Evolutionary conservation across 2,329 filamentous ascomycete species (phyloP).

Genomic region (Epichloe uncinata): DNA sequence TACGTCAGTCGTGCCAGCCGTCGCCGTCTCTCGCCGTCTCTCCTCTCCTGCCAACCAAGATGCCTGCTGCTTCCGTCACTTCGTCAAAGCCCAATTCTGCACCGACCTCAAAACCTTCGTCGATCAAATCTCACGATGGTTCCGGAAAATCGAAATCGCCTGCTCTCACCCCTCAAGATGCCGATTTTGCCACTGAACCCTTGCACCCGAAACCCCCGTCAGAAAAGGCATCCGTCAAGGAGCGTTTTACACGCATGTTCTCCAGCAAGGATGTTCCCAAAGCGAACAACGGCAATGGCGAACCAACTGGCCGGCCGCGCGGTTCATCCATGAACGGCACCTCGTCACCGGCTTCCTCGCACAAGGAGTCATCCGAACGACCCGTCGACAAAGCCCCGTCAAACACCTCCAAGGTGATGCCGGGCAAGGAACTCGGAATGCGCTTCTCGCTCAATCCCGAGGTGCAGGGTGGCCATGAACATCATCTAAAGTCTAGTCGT

Average conservation of each 20-base stretch:
- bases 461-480: constrained; percentile 61
- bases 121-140: constrained; percentile 27
- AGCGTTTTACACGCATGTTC: constrained; percentile 52
- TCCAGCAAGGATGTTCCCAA: constrained; percentile 39
- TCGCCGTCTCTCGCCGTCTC: background rate
- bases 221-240: constrained; percentile 50
- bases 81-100: constrained; percentile 5
- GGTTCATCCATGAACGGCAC: constrained; percentile 21
- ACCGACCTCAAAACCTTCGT: constrained; percentile 5
- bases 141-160: constrained; percentile 29
- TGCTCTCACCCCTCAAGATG: constrained; percentile 26
- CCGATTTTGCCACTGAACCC: constrained; percentile 13
- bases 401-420: constrained; percentile 17
- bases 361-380: constrained; percentile 29
- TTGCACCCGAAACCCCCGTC: constrained; percentile 19
- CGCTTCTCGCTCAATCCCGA: constrained; percentile 40
- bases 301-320: constrained; percentile 20
- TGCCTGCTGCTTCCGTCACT: constrained; percentile 3
- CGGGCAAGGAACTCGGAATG: constrained; percentile 25
- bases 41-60: background rate
- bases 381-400: constrained; percentile 11
- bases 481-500: constrained; percentile 78
- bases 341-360: constrained; percentile 24
- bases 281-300: constrained; percentile 20
- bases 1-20: constrained; percentile 1